phyloP scores from a whole-genome alignment of 371 early-diverging fungal species.

The Mortierella sp. region DNA sequence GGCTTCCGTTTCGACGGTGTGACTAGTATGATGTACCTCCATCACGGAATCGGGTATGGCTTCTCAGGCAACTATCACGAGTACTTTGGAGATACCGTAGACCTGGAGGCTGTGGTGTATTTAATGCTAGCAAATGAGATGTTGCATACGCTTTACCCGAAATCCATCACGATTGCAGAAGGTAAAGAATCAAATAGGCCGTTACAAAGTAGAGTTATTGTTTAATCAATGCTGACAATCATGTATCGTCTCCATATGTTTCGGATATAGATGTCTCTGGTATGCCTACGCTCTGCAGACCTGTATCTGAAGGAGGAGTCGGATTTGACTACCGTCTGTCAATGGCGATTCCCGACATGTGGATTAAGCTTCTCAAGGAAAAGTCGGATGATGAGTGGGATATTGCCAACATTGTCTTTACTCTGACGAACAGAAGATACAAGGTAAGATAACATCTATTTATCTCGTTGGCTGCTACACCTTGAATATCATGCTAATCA shows the following conservation, averaged over 20 bases:
- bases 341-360: conserved; percentile 99
- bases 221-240: neutral
- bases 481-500: neutral
- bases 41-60: conserved; percentile 95
- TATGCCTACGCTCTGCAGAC: conserved; percentile 97
- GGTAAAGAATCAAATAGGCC: conserved; percentile 42
- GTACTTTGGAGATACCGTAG: conserved; percentile 90
- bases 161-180: conserved; percentile 92
- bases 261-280: conserved; percentile 88
- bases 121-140: conserved; percentile 93
- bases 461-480: neutral
- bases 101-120: conserved; percentile 90
- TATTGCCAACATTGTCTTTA: conserved; percentile 87
- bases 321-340: conserved; percentile 97
- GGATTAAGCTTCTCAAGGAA: conserved; percentile 97
- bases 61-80: conserved; percentile 95
- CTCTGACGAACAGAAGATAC: conserved; percentile 92
- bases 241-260: neutral
- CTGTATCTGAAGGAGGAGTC: conserved; percentile 92
- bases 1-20: conserved; percentile 99
- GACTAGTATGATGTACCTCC: conserved; percentile 94
- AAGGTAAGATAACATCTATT: conserved; percentile 37
- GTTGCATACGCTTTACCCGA: conserved; percentile 83
- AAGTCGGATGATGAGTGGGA: conserved; percentile 94
- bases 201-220: neutral